Percentiles rank a stretch among this genome's conserved stretches.
These are phyloP conservation scores for Phytophthora europaea DNA, from an alignment of 352 stramenopile species.

Conservation along the genomic window DNA sequence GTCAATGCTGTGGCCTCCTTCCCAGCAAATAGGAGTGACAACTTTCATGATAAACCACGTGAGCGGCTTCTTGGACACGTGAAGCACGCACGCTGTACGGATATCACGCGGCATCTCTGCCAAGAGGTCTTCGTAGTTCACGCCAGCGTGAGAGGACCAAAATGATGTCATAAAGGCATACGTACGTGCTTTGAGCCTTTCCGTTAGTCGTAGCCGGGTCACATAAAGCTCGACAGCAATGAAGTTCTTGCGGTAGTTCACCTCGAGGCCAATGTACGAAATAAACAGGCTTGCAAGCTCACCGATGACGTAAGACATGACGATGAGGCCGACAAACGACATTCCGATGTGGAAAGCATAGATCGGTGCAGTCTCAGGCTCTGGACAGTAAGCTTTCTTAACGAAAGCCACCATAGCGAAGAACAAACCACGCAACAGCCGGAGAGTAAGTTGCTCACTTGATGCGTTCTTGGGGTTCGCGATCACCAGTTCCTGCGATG, in stretches of 20 bases:
- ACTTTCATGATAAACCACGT: slow-evolving; percentile 42
- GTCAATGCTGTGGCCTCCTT: slow-evolving; percentile 19
- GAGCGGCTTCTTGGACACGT: slow-evolving; percentile 40
- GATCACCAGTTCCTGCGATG: slow-evolving; percentile 40
- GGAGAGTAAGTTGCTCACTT: slow-evolving; percentile 32
- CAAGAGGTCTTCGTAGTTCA: slow-evolving; percentile 56
- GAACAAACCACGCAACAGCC: slow-evolving; percentile 52
- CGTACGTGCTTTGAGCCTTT: slow-evolving; percentile 35
- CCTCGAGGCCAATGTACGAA: slow-evolving; percentile 57
- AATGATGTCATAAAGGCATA: slow-evolving; percentile 52
- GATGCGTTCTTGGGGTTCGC: slow-evolving; percentile 35
- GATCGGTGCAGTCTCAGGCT: slow-evolving; percentile 30
- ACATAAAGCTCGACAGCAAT: slow-evolving; percentile 56
- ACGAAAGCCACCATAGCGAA: slow-evolving; percentile 47
- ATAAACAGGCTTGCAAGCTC: slow-evolving; percentile 60
- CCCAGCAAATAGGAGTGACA: slow-evolving; percentile 40
- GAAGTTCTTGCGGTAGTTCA: slow-evolving; percentile 62
- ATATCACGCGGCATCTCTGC: slow-evolving; percentile 53
- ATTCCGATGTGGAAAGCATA: slow-evolving; percentile 51
- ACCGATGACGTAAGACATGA: slow-evolving; percentile 59
- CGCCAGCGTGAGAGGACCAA: slow-evolving; percentile 59
- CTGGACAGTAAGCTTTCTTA: slow-evolving; percentile 53
- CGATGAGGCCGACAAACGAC: slow-evolving; percentile 46
- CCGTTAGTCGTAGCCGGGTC: slow-evolving; percentile 38
- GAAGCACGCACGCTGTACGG: slow-evolving; percentile 50